These are phyloP conservation scores for Xylaria sp. DNA, from an alignment of 2,329 filamentous ascomycete species.

Conservation along the genomic window DNA sequence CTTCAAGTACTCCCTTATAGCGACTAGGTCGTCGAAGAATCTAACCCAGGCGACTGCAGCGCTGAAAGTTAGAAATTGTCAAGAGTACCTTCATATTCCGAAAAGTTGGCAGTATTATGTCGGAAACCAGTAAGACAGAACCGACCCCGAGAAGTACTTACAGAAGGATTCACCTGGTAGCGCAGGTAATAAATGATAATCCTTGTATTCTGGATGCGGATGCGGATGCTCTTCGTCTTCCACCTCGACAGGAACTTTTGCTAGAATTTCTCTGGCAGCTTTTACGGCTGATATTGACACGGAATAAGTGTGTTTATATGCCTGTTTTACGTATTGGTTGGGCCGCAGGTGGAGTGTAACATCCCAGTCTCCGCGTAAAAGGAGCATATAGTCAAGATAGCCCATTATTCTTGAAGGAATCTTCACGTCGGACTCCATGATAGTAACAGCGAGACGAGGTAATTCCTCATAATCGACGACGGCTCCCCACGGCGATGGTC, in stretches of 20 bases:
- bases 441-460: background rate
- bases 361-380: constrained; percentile 12
- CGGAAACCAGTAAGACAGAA: background rate
- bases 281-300: background rate
- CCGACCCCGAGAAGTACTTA: background rate
- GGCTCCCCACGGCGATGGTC: too few species aligned
- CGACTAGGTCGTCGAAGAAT: constrained; percentile 31
- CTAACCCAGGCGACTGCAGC: constrained; percentile 26
- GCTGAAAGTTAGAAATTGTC: background rate
- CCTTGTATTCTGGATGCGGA: background rate
- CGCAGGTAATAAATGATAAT: background rate
- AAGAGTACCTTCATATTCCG: background rate
- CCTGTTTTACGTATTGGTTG: background rate
- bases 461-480: constrained; percentile 1
- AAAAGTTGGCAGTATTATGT: background rate
- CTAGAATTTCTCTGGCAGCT: background rate
- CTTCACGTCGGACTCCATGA: background rate
- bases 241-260: background rate
- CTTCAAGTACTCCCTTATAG: constrained; percentile 13
- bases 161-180: constrained; percentile 28
- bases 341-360: background rate
- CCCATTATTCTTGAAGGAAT: background rate
- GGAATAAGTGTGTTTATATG: background rate
- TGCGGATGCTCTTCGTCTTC: background rate
- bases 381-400: constrained; percentile 16